phyloP scores from a whole-genome alignment of 2,329 filamentous ascomycete species.

The Conoideocrella luteorostrata region DNA sequence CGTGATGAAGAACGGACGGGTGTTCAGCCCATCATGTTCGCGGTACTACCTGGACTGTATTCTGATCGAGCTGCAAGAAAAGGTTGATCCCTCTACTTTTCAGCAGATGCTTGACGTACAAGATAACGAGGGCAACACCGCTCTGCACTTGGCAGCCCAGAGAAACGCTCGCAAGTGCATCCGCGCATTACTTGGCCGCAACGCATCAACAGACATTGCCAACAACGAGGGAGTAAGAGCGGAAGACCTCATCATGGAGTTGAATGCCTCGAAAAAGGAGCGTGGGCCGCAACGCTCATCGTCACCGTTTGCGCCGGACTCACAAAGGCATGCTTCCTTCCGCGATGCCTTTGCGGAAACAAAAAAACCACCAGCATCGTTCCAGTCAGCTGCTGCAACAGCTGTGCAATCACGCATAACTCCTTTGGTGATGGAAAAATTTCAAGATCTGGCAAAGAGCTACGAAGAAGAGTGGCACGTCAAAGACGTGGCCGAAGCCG shows the following conservation, averaged over 20 bases:
- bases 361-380: slow-evolving; percentile 35
- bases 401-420: slow-evolving; percentile 64
- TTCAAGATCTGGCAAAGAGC: slow-evolving; percentile 60
- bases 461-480: slow-evolving; percentile 73
- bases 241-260: slow-evolving; percentile 72
- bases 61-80: slow-evolving; percentile 77
- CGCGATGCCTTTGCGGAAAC: slow-evolving; percentile 41
- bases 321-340: slow-evolving; percentile 48
- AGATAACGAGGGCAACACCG: slow-evolving; percentile 85
- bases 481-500: slow-evolving; percentile 63
- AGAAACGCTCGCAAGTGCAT: slow-evolving; percentile 86
- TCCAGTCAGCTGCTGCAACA: slow-evolving; percentile 60
- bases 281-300: slow-evolving; percentile 70
- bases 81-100: slow-evolving; percentile 67
- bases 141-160: slow-evolving; percentile 66
- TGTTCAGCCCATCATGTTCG: slow-evolving; percentile 79
- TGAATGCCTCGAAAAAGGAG: slow-evolving; percentile 64
- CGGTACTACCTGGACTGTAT: slow-evolving; percentile 91
- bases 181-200: slow-evolving; percentile 69
- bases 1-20: slow-evolving; percentile 73
- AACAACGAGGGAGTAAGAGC: slow-evolving; percentile 80
- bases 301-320: slow-evolving; percentile 60
- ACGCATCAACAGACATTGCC: slow-evolving; percentile 73
- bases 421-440: slow-evolving; percentile 63
- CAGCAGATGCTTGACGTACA: slow-evolving; percentile 74